These are phyloP conservation scores for Phytopythium aichiense DNA, from an alignment of 352 stramenopile genomes.

Conservation along the genomic window DNA sequence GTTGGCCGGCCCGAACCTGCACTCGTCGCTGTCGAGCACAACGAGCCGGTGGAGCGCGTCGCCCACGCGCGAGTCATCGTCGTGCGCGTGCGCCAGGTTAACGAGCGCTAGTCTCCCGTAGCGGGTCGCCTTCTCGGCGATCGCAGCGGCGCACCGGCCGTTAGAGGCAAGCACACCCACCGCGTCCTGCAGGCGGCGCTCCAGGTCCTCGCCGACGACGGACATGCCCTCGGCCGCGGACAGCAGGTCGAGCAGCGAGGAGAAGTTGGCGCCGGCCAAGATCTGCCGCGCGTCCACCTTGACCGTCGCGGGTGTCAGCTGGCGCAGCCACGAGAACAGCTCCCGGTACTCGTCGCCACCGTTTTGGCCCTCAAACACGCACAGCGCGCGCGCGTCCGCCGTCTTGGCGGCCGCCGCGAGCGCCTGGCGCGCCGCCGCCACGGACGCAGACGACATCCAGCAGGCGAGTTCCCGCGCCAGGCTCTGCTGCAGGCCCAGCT, in stretches of 20 bases:
- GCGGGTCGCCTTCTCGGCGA: conserved; percentile 52
- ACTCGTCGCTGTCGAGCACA: conserved; percentile 28
- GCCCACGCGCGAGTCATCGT: conserved; percentile 51
- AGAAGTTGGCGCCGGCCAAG: conserved; percentile 57
- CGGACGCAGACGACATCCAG: conserved; percentile 56
- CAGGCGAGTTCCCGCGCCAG: conserved; percentile 59
- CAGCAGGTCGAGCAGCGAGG: conserved; percentile 55
- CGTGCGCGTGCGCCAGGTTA: conserved; percentile 47
- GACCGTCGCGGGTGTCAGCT: conserved; percentile 24
- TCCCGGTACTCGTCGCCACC: conserved; percentile 29
- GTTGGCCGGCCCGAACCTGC: conserved; percentile 59
- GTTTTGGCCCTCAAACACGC: not conserved
- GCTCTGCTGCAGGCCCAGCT: conserved; percentile 69
- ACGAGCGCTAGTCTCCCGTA: conserved; percentile 72
- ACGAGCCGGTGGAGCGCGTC: conserved; percentile 51
- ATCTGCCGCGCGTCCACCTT: conserved; percentile 43
- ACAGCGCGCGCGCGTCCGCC: not conserved
- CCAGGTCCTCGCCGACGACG: conserved; percentile 32
- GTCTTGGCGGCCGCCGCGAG: conserved; percentile 30
- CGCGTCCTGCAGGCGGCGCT: conserved; percentile 43
- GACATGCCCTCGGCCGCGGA: conserved; percentile 24
- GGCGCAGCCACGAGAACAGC: conserved; percentile 41
- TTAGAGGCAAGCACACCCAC: conserved; percentile 53
- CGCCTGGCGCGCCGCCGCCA: conserved; percentile 50
- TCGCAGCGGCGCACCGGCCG: conserved; percentile 42